A percentile compares a stretch with the other conserved stretches of the same genome.
Conservation (phyloP, 129 eudicot genomes). For the Helichrysum umbraculigerum region DNA sequence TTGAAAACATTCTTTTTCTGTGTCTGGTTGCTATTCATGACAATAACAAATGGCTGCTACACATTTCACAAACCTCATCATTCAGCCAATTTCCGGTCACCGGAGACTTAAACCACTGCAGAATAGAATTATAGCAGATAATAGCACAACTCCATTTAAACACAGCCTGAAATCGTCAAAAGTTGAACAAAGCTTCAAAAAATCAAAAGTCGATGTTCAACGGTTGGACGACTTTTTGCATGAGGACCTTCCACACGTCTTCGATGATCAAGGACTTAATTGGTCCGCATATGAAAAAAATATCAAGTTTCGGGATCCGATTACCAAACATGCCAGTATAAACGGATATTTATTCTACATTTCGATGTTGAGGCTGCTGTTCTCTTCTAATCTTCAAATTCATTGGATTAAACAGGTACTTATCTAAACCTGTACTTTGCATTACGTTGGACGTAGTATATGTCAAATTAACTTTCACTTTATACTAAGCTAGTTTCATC, state of each 20-base stretch:
- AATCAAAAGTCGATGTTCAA: conserved; percentile 44
- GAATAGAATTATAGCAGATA: too few relatives aligned
- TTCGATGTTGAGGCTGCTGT: conserved; percentile 66
- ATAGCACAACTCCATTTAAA: too few relatives aligned
- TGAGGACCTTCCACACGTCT: conserved; percentile 82
- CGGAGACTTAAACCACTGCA: too few relatives aligned
- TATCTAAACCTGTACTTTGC: background rate
- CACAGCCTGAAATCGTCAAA: too few relatives aligned
- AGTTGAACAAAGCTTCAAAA: too few relatives aligned
- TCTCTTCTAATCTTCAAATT: conserved; percentile 62
- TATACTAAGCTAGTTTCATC: too few relatives aligned
- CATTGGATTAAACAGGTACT: conserved; percentile 88
- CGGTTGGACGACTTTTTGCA: conserved; percentile 60
- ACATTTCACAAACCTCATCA: too few relatives aligned
- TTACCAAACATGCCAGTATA: conserved; percentile 70
- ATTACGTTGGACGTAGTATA: background rate
- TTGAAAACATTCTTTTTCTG: too few relatives aligned
- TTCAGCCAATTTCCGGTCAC: too few relatives aligned
- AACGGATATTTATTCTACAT: conserved; percentile 77
- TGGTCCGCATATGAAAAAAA: conserved; percentile 72
- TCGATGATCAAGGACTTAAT: conserved; percentile 90
- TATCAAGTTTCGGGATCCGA: conserved; percentile 79
- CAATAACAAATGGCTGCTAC: too few relatives aligned
- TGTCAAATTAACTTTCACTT: background rate
- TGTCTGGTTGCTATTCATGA: too few relatives aligned